A percentile compares a stretch with the other conserved stretches of the same genome.
phyloP scores from a whole-genome alignment of 2,329 filamentous ascomycete species.

The Rutstroemia sp. region DNA sequence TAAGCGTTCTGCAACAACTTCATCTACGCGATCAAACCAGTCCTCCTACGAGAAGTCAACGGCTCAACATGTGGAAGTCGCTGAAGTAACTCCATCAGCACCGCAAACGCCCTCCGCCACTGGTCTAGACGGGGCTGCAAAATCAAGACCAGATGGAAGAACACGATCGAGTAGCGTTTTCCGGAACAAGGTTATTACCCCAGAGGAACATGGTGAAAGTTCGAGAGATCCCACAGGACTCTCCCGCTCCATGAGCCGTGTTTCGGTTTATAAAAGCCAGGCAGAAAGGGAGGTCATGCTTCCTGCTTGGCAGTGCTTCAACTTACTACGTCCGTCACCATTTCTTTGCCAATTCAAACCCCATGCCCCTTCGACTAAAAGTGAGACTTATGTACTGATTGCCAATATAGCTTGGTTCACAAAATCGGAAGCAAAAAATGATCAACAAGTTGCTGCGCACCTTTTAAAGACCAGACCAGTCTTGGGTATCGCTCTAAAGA shows the following conservation, averaged over 20 bases:
- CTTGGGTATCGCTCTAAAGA: slow-evolving; percentile 85
- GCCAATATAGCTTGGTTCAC: slow-evolving; percentile 71
- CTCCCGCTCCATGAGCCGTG: neutral
- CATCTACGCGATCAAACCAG: slow-evolving; percentile 16
- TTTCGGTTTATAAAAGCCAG: neutral
- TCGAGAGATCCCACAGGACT: neutral
- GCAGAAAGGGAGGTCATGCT: neutral
- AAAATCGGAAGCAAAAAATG: slow-evolving; percentile 52
- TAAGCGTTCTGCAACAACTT: slow-evolving; percentile 50
- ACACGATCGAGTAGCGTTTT: slow-evolving; percentile 48
- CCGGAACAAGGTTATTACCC: slow-evolving; percentile 46
- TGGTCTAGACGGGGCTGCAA: slow-evolving; percentile 15
- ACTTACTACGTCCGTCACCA: slow-evolving; percentile 66
- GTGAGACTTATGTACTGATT: slow-evolving; percentile 29
- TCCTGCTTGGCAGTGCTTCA: neutral
- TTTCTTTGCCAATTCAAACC: slow-evolving; percentile 19
- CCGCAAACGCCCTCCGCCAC: slow-evolving; percentile 19
- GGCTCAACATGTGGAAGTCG: slow-evolving; percentile 20
- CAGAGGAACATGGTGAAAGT: slow-evolving; percentile 24
- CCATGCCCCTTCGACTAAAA: slow-evolving; percentile 3
- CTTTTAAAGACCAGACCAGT: slow-evolving; percentile 78
- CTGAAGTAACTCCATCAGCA: slow-evolving; percentile 18
- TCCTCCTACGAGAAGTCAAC: slow-evolving; percentile 14
- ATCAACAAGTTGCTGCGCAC: slow-evolving; percentile 80
- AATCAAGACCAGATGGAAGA: slow-evolving; percentile 15